These are phyloP conservation scores for Cichorium intybus DNA, from an alignment of 140 eudicot species.

Conservation along the genomic window DNA sequence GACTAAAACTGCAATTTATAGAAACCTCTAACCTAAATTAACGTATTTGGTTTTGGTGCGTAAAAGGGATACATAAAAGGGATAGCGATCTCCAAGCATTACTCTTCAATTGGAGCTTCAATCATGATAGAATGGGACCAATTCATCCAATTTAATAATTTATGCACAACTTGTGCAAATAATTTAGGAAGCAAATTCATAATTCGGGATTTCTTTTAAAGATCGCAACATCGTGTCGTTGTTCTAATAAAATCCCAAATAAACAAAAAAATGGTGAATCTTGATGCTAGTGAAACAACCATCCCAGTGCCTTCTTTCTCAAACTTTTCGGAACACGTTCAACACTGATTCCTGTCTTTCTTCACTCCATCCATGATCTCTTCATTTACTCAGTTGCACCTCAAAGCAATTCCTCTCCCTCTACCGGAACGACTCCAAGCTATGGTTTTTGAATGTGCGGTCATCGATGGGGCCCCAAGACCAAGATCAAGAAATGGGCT, in stretches of 20 bases:
- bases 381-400: constrained; percentile 72
- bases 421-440: constrained; percentile 51
- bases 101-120: too few relatives aligned
- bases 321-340: constrained; percentile 93
- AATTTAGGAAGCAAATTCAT: not conserved
- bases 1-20: too few relatives aligned
- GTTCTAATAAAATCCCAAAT: not conserved
- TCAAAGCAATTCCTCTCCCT: constrained; percentile 56
- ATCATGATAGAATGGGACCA: too few relatives aligned
- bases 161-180: not conserved
- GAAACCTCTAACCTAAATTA: too few relatives aligned
- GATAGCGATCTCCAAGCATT: too few relatives aligned
- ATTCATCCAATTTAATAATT: not conserved
- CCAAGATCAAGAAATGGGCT: constrained; percentile 67
- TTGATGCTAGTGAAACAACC: constrained; percentile 9
- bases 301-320: constrained; percentile 34
- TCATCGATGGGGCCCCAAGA: constrained; percentile 72
- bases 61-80: too few relatives aligned
- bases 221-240: too few relatives aligned
- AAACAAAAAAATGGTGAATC: constrained; percentile 32
- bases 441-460: constrained; percentile 87
- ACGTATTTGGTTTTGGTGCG: too few relatives aligned
- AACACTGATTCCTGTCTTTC: constrained; percentile 77
- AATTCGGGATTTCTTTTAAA: too few relatives aligned
- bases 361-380: constrained; percentile 67